Base-by-base conservation (phyloP, 805 yeast genomes). In the Grigorovia transvaalensis region DNA sequence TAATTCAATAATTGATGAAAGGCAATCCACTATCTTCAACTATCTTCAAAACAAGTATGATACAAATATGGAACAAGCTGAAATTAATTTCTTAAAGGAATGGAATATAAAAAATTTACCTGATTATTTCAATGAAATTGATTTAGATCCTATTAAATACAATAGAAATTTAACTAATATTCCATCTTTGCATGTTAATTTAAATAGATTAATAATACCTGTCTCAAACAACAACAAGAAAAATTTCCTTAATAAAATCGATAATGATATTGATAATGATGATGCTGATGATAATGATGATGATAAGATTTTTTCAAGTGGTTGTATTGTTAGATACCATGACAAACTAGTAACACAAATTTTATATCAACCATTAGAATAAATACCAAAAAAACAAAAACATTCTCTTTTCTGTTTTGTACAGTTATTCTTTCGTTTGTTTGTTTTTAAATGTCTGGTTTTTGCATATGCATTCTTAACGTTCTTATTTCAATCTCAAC, bases 61-160 rank as follows among this genome's bases (percentile, higher is more conserved):
- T 17, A 45, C 57, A 27, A 59, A 55, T 50, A 54, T 60, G 0
- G 59, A 63, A 38, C 62, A 69, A 4, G 63, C 65, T 42, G 72
- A 69, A 40, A 66, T 64, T 17, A 55, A 57, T 12, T 66, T 69
- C 44, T 49, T 69, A n/a, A 60, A 60, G 4, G 62, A 62, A 48
- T 62, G 65, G 38, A 65, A 68, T 4, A 63, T 68, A 2, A 71
- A 71, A 29, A 35, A 47, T 13, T 19, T 47, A 47, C 49, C 49
- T 9, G 42, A 33, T 13, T 47, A 47, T 33, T 47, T 27, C 23
- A 47, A 35, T n/a, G 15, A 19, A 13, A n/a, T 47, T 15, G 35
- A 30, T 9, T 33, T 33, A 33, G 9, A 33, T 3, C 38, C 38
- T 4, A 33, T 15, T 23, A n/a, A 18, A 18, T 19, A 44, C 12